These are phyloP conservation scores for Fraxinus velutina DNA, from an alignment of 305 asterid species.

Conservation along the genomic window DNA sequence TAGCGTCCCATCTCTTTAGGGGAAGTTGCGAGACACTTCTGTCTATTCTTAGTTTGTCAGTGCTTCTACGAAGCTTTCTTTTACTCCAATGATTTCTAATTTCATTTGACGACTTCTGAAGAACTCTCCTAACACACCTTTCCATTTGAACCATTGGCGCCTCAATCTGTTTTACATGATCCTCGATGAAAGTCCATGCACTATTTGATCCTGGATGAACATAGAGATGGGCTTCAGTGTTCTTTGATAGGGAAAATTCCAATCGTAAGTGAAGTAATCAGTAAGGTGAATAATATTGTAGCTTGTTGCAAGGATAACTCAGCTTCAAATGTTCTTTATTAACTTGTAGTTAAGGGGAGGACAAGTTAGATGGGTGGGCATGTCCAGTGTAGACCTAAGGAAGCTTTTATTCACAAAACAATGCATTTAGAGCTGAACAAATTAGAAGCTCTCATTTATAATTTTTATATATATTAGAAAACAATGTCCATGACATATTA, in stretches of 20 bases:
- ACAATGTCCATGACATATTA: not conserved
- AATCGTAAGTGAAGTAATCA: not conserved
- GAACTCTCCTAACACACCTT: not conserved
- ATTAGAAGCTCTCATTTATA: not conserved
- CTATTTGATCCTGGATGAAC: not conserved
- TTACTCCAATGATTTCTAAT: not conserved
- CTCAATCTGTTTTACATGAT: conserved; percentile 4
- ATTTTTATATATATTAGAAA: not conserved
- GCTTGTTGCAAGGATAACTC: not conserved
- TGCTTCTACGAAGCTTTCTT: not conserved
- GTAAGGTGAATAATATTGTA: not conserved
- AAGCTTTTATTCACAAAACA: not conserved
- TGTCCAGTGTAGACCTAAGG: not conserved
- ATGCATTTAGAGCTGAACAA: not conserved
- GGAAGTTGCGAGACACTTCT: not conserved
- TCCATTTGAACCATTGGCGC: not conserved
- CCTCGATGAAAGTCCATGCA: not conserved
- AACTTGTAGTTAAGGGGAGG: not conserved
- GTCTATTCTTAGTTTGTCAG: not conserved
- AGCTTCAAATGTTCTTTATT: conserved; percentile 11
- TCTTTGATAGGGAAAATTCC: not conserved
- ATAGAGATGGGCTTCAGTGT: not conserved
- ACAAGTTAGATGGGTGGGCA: not conserved
- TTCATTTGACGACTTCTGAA: not conserved
- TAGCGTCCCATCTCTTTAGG: not conserved